phyloP scores from a whole-genome alignment of 805 yeast genomes.

The Kodamaea laetipori region DNA sequence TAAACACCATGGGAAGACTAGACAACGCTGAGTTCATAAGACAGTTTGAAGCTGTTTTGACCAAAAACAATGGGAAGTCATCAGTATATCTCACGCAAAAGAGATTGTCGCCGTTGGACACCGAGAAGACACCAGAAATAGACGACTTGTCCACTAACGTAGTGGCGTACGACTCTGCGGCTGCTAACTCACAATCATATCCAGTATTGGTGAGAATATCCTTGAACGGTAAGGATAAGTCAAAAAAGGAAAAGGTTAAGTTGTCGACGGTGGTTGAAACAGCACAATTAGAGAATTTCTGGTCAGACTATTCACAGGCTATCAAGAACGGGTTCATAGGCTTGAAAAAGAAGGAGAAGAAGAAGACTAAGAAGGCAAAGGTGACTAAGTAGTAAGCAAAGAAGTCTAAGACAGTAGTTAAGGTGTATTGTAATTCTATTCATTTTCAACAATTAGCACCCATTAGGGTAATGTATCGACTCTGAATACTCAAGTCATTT shows the following conservation, averaged over 20 bases:
- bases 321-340: constrained; percentile 75
- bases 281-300: constrained; percentile 64
- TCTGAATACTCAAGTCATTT: too few species aligned
- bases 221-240: constrained; percentile 46
- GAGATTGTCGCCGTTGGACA: constrained; percentile 38
- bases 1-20: constrained; percentile 15
- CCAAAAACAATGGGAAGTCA: constrained; percentile 42
- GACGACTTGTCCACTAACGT: constrained; percentile 41
- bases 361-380: constrained; percentile 60
- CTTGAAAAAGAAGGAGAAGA: constrained; percentile 79
- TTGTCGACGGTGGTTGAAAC: constrained; percentile 72
- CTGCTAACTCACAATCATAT: constrained; percentile 41
- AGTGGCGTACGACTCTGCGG: constrained; percentile 19
- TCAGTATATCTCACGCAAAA: constrained; percentile 64
- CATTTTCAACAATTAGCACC: too few species aligned
- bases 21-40: constrained; percentile 24
- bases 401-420: too few species aligned
- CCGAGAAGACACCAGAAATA: constrained; percentile 17
- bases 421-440: too few species aligned
- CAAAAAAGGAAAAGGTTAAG: constrained; percentile 56
- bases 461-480: too few species aligned
- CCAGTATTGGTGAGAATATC: constrained; percentile 71
- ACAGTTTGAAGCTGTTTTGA: constrained; percentile 17
- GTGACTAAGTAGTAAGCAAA: constrained; percentile 24
- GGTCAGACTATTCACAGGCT: constrained; percentile 71